Percentiles rank a stretch among this genome's conserved stretches.
phyloP scores from a whole-genome alignment of 2,329 filamentous ascomycete species.

The Pestalotiopsis sp. region DNA sequence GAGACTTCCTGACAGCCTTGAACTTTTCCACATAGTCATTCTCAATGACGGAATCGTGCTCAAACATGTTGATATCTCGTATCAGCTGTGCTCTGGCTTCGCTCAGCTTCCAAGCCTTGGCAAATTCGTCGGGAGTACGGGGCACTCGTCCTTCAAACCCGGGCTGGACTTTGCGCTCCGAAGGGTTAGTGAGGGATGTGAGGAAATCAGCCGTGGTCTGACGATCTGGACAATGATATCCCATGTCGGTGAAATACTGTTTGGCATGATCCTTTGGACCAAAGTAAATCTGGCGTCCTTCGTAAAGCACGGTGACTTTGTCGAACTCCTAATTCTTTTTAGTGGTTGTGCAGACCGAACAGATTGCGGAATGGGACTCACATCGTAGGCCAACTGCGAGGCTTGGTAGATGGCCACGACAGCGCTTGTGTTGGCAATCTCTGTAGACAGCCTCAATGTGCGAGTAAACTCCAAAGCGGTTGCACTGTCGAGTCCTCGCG shows the following conservation, averaged over 20 bases:
- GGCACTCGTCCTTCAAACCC: constrained; percentile 59
- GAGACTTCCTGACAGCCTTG: constrained; percentile 11
- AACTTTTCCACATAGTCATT: constrained; percentile 16
- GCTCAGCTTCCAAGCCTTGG: background rate
- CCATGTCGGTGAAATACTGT: constrained; percentile 63
- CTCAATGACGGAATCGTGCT: constrained; percentile 14
- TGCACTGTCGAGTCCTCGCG: constrained; percentile 73
- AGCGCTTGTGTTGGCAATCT: constrained; percentile 12
- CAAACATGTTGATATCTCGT: constrained; percentile 5
- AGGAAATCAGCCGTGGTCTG: constrained; percentile 75
- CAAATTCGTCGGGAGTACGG: constrained; percentile 60
- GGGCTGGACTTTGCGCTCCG: constrained; percentile 59
- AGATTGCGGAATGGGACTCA: background rate
- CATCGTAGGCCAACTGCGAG: constrained; percentile 1
- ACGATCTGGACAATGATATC: constrained; percentile 57
- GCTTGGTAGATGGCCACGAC: constrained; percentile 18
- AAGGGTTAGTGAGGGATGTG: constrained; percentile 63
- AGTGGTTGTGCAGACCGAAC: background rate
- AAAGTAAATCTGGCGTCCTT: constrained; percentile 70
- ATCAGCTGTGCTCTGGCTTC: background rate
- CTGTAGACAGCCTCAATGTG: constrained; percentile 53
- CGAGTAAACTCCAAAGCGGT: constrained; percentile 78
- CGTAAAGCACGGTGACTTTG: constrained; percentile 60
- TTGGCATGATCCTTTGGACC: constrained; percentile 60
- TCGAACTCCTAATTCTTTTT: constrained; percentile 10